phyloP scores from a whole-genome alignment of 805 yeast species.

The Metschnikowia picachoensis region DNA sequence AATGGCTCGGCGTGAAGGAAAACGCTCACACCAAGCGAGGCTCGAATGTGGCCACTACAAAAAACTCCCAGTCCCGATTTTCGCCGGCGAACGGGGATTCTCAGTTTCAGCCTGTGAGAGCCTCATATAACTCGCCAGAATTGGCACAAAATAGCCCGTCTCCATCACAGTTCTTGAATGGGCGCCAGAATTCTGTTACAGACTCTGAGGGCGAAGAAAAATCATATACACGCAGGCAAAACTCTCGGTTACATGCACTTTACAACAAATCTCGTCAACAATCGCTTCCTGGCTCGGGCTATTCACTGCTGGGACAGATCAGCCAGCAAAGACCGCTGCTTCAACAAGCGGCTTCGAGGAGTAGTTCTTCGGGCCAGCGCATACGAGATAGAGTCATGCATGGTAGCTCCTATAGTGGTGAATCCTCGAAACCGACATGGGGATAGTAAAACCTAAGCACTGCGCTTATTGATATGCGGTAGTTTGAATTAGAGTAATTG shows the following conservation, averaged over 20 bases:
- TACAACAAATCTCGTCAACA: conserved; percentile 39
- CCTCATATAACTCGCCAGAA: conserved; percentile 17
- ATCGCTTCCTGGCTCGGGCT: conserved; percentile 32
- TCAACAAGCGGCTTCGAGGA: conserved; percentile 28
- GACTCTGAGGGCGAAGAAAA: conserved; percentile 11
- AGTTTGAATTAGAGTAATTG: background rate
- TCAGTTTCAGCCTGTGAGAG: conserved; percentile 27
- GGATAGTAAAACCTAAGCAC: conserved; percentile 11
- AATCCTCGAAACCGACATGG: conserved; percentile 23
- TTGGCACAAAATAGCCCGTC: background rate
- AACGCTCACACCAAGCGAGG: background rate
- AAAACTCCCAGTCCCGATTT: background rate
- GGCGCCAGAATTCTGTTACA: conserved; percentile 3
- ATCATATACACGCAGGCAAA: conserved; percentile 29
- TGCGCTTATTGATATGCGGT: background rate
- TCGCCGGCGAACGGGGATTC: conserved; percentile 11
- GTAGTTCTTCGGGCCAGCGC: conserved; percentile 16
- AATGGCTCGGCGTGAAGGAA: conserved; percentile 37
- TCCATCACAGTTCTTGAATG: background rate
- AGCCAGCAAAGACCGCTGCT: conserved; percentile 3
- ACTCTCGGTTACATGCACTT: conserved; percentile 37
- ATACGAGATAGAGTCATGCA: conserved; percentile 18
- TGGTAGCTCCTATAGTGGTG: conserved; percentile 1
- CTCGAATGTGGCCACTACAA: background rate
- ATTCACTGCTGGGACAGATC: conserved; percentile 16